Base-by-base conservation (phyloP, 2,329 filamentous ascomycete genomes). In the Cadophora sp. region DNA sequence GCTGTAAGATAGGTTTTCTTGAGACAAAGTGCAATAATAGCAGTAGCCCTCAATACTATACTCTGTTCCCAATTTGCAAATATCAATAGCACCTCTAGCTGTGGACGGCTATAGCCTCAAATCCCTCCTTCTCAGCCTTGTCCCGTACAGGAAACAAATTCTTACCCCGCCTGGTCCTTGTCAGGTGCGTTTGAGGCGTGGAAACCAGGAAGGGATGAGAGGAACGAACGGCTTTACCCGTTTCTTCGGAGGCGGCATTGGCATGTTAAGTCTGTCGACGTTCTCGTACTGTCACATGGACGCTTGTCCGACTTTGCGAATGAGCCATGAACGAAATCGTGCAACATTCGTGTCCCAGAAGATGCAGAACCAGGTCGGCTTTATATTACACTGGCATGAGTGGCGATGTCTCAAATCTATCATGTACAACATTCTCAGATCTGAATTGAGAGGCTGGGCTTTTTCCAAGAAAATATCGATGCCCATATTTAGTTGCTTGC, bases 241-340 rank as follows among this genome's bases (percentile, higher is more conserved):
- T 73, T 62, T 40, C 56, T 72, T 71, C 68, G 70, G 61, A 67
- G 63, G 66, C n/a, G n/a, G n/a, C n/a, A n/a, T n/a, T n/a, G n/a
- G n/a, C 60, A 67, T 65, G 31, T 64, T 40, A 68, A 26, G 63
- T 40, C 67, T 60, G 63, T 64, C 63, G 34, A 64, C 60, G 63
- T 72, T 74, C 71, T 75, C 75, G 74, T 74, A 76, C 70, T 64
- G 68, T 75, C 72, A 73, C 72, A 73, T 73, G 74, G 68, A 56
- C 65, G 63, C 34, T n/a, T 53, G 51, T 68, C 61, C 34, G 40
- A 59, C 59, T 43, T 43, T 62, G 37, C 55, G 55, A 46, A 61
- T 53, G 58, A 46, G 31, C 27, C 34, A 40, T 67, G 68, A 68
- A 71, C 58, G 59, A 73, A 66, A 65, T 56, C 26, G 74, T 76